These are phyloP conservation scores for Monilinia polystroma DNA, from an alignment of 2,329 filamentous ascomycete species.

Conservation along the genomic window DNA sequence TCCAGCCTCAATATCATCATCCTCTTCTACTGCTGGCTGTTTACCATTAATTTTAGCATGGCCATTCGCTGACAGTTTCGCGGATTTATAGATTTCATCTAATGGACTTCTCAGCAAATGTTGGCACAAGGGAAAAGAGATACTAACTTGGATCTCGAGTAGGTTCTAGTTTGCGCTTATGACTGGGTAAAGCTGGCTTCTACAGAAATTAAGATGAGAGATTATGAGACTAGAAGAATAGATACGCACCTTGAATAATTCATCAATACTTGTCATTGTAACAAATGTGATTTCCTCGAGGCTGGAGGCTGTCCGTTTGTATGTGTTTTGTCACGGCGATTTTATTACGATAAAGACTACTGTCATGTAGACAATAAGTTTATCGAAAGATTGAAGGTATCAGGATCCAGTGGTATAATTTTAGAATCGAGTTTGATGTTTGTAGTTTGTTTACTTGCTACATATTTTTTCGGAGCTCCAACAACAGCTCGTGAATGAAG, in stretches of 20 bases:
- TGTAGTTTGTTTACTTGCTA: conserved; percentile 2
- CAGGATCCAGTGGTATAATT: not conserved
- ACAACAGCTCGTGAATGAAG: conserved; percentile 1
- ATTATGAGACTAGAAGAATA: not conserved
- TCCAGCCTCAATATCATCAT: conserved; percentile 48
- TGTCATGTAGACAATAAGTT: not conserved
- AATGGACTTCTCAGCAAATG: conserved; percentile 20
- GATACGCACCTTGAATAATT: conserved; percentile 36
- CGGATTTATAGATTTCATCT: conserved; percentile 66
- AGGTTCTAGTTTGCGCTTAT: conserved; percentile 64
- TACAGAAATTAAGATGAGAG: conserved; percentile 26
- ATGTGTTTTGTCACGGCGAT: not conserved
- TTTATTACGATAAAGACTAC: not conserved
- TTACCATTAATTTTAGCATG: conserved; percentile 42
- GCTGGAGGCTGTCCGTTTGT: conserved; percentile 2
- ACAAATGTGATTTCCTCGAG: conserved; percentile 14
- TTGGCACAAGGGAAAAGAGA: not conserved
- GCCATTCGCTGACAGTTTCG: conserved; percentile 50
- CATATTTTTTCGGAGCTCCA: conserved; percentile 1
- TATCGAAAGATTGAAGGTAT: not conserved
- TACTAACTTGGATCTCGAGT: conserved; percentile 61
- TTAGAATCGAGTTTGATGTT: not conserved
- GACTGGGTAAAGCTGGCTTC: conserved; percentile 42
- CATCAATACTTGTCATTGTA: conserved; percentile 38
- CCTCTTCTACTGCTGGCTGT: conserved; percentile 38